Percentiles rank a stretch among this genome's conserved stretches.
Conservation (phyloP, 2,329 filamentous ascomycete genomes). For the Corynespora cassiicola region DNA sequence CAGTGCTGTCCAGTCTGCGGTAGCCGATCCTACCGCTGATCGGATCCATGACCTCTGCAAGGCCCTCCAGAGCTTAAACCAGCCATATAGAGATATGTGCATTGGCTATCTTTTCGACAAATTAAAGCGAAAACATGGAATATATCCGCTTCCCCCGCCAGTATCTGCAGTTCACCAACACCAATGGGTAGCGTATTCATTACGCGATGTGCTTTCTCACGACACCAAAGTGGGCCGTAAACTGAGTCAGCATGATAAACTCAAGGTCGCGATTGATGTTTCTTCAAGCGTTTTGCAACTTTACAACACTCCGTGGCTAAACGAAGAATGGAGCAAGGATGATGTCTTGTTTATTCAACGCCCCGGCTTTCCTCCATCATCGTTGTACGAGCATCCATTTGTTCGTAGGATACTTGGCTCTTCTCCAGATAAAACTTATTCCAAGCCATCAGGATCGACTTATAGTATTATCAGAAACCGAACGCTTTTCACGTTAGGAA, state of each 20-base stretch:
- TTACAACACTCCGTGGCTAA: constrained; percentile 30
- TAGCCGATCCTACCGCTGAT: constrained; percentile 2
- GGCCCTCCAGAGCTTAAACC: constrained; percentile 15
- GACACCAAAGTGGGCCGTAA: constrained; percentile 7
- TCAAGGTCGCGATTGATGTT: constrained; percentile 22
- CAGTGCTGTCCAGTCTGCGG: too few species aligned
- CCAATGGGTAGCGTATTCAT: constrained; percentile 18
- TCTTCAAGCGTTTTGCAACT: constrained; percentile 28
- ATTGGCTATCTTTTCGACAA: constrained; percentile 19
- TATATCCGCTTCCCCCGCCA: constrained; percentile 15
- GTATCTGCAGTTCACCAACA: constrained; percentile 3
- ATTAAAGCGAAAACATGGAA: constrained; percentile 19
- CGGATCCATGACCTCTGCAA: constrained; percentile 23
- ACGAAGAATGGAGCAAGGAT: constrained; percentile 19
- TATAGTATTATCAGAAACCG: constrained; percentile 29
- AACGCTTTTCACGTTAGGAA: constrained; percentile 39
- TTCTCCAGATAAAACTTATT: too few species aligned
- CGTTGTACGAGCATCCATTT: constrained; percentile 23
- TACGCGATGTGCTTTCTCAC: constrained; percentile 13
- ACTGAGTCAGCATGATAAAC: constrained; percentile 20
- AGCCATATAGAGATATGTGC: constrained; percentile 17
- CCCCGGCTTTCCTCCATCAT: constrained; percentile 11
- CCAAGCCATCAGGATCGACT: constrained; percentile 2
- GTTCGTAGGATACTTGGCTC: constrained; percentile 15
- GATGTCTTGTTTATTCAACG: constrained; percentile 26